Base-by-base conservation (phyloP, 257 asterid species). In the Gynochthodes officinalis region DNA sequence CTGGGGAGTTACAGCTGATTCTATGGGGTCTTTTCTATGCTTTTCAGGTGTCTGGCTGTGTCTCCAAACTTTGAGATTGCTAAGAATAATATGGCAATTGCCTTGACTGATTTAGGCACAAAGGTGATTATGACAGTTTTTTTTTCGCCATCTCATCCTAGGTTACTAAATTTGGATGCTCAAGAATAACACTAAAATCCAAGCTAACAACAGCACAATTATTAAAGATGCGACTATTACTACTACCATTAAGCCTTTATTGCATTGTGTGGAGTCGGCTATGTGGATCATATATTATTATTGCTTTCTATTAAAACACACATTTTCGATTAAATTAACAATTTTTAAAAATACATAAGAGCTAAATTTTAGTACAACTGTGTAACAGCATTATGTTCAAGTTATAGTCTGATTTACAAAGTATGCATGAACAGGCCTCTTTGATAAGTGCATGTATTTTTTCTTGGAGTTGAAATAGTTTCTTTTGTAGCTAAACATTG, bases 11-110 rank as follows among this genome's bases (percentile, higher is more conserved):
- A 73, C 74, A 39, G 79, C 74, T 79, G 75, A 80, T 76, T 61
- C 52, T n/a, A 35, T 48, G 13, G 76, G 71, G 15, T 75, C 75
- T 67, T 57, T 57, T 67, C 46, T 67, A 52, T 72, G 70, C 52
- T 37, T 71, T 75, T 61, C 88, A 95, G 99, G 91, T 95, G 99
- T 81, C 82, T 95, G 78, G 82, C 96, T 35, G 99, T 95, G 77
- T 95, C 98, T 74, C 99, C 97, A 15, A 95, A 95, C 82, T 95
- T 95, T 82, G 98, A 95, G 92, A 95, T 95, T 69, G 98, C 99
- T 37, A 95, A 95, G 84, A 95, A 92, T 78, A 95, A 95, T 87
- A 95, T 95, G 99, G 94, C 99, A 76, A 95, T 95, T 81, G 99
- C 98, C 62, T 84, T 95, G 75, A 95, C 99, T 64, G 99, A 95